These are phyloP conservation scores for Pseudogymnoascus sp. DNA, from an alignment of 2,329 filamentous ascomycete species.

Conservation along the genomic window DNA sequence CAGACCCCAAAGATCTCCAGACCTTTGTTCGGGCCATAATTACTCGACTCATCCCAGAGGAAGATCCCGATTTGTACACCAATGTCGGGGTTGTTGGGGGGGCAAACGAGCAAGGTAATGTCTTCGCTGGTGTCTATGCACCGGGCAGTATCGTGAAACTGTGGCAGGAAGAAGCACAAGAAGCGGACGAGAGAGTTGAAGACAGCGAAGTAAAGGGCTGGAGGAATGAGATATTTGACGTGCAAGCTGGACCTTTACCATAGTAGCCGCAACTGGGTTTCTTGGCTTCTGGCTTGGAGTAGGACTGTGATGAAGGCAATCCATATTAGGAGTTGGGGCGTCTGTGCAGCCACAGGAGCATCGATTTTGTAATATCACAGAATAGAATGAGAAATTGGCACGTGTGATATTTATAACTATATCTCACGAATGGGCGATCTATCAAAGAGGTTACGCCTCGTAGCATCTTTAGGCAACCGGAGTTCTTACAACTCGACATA, in stretches of 20 bases:
- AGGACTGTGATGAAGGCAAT: not conserved
- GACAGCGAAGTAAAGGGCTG: slow-evolving; percentile 54
- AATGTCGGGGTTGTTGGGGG: slow-evolving; percentile 58
- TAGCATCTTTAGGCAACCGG: not conserved
- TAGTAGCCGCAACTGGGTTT: not conserved
- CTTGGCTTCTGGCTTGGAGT: not conserved
- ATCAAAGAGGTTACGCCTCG: not conserved
- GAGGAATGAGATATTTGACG: slow-evolving; percentile 76
- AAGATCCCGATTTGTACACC: slow-evolving; percentile 69
- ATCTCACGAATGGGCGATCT: not conserved
- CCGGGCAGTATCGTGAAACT: slow-evolving; percentile 82
- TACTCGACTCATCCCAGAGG: slow-evolving; percentile 62
- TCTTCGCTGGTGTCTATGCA: slow-evolving; percentile 79
- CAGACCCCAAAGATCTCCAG: slow-evolving; percentile 67
- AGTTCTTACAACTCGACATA: slow-evolving; percentile 36
- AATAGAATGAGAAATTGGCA: not conserved
- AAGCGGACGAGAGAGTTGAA: slow-evolving; percentile 64
- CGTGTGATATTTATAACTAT: not conserved
- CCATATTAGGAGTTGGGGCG: not conserved
- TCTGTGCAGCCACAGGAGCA: not conserved
- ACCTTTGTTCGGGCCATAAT: slow-evolving; percentile 78
- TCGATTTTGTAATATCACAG: not conserved
- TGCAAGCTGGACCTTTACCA: slow-evolving; percentile 20
- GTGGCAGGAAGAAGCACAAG: slow-evolving; percentile 73
- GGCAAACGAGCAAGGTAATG: slow-evolving; percentile 45